Conservation (phyloP, 2,329 filamentous ascomycete species). For the Gyromitra esculenta region DNA sequence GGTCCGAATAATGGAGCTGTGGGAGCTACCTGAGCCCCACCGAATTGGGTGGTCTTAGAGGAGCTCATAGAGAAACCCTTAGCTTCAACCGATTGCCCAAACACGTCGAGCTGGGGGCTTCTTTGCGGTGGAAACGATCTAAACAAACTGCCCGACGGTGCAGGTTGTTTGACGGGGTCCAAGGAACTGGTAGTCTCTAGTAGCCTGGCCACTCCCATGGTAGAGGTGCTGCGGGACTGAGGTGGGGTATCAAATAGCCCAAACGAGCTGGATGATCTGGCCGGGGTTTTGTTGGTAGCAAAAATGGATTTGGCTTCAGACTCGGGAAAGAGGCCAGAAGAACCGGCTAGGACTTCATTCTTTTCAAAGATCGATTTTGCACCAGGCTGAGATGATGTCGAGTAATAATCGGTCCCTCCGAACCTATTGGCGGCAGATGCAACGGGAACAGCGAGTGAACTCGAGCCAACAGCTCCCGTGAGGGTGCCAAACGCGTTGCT, state of each 20-base stretch:
- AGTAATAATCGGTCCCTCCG: neutral
- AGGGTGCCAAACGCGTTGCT: neutral
- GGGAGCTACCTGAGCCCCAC: neutral
- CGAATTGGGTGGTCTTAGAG: neutral
- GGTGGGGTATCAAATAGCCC: constrained; percentile 27
- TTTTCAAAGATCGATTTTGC: constrained; percentile 18
- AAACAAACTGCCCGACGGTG: constrained; percentile 5
- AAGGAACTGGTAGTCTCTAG: neutral
- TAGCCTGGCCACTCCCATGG: neutral
- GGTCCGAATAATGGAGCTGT: neutral
- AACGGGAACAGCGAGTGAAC: neutral
- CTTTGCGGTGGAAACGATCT: neutral
- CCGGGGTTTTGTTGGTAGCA: constrained; percentile 8
- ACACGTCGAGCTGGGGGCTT: neutral
- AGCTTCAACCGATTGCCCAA: neutral
- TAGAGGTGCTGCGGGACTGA: constrained; percentile 10
- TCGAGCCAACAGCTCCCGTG: neutral
- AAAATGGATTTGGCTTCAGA: neutral
- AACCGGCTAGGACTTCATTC: neutral
- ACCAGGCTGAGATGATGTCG: neutral
- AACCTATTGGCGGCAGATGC: neutral
- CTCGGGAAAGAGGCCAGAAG: neutral
- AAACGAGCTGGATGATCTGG: constrained; percentile 6
- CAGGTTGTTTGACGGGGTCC: constrained; percentile 21
- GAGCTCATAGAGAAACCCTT: neutral